Base-by-base conservation (phyloP, 345 rosid species). In the Punica granatum region DNA sequence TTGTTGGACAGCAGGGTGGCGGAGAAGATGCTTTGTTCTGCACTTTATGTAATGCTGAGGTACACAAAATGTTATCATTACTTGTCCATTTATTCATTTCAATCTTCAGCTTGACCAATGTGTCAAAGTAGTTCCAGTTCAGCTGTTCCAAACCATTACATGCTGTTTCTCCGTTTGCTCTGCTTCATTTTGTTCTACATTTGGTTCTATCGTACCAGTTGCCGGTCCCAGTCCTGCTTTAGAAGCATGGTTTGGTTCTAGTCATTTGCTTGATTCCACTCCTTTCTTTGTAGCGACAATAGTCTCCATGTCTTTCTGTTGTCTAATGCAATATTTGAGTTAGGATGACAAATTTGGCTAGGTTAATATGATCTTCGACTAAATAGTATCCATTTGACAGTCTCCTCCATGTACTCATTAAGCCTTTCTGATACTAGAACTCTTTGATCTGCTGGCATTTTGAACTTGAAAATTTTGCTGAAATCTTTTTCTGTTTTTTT, bases 31-130 rank as follows among this genome's bases (percentile, higher is more conserved):
- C 96, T 41, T 73, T 94, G 75, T 94, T 85, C 77, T 94, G 99
- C 75, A 94, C 99, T 4, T 76, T 94, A 73, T 94, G 99, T 81
- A 86, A 91, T 76, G 86, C 99, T 16, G 99, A 94, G 99, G 99
- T 94, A 87, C 68, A 60, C 33, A 42, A 25, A n/a, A 41, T 63
- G 36, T 36, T 14, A 65, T 32, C 7, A 6, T 41, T 37, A 7
- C 37, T 25, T 42, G 28, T 28, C 41, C 28, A 14, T 26, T 16
- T 26, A 44, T 23, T 44, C 6, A 1, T 65, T 28, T 34, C 28
- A 43, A 6, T 56, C 18, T 46, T n/a, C 23, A 4, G 25, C 34
- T 56, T 26, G 3, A 56, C 13, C 33, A 26, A 28, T 56, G 13
- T 2, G 34, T 56, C 19, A 13, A 56, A 56, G 25, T 26, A 30